Evolutionary conservation across 768 basidiomycete genomes (phyloP).

Genomic region (Fibroporia radiculosa): DNA sequence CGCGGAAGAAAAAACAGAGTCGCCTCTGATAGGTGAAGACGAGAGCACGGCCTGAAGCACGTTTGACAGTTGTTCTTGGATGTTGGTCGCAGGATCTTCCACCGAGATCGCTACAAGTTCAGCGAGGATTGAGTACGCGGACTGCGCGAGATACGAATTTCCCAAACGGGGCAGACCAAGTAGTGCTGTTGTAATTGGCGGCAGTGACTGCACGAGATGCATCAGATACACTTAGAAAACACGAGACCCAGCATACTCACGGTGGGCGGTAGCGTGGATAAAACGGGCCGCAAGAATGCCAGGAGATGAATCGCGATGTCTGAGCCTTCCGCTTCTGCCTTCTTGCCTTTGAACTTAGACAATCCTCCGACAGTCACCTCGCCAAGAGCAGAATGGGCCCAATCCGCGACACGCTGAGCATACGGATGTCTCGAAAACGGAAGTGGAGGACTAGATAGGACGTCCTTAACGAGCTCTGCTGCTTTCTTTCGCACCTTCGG

Average conservation of each 20-base stretch:
- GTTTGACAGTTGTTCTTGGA: conserved; percentile 46
- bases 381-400: conserved; percentile 58
- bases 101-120: conserved; percentile 59
- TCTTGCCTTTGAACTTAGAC: conserved; percentile 51
- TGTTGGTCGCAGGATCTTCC: conserved; percentile 40
- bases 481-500: conserved; percentile 94
- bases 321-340: conserved; percentile 44
- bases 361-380: conserved; percentile 59
- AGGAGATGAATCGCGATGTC: conserved; percentile 78
- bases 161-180: conserved; percentile 81
- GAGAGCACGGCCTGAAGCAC: conserved; percentile 63
- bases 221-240: conserved; percentile 5
- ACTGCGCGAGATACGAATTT: conserved; percentile 84
- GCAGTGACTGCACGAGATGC: conserved; percentile 49
- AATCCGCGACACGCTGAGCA: conserved; percentile 71
- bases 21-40: conserved; percentile 63
- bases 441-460: conserved; percentile 67
- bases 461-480: conserved; percentile 74
- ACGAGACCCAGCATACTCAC: conserved; percentile 37
- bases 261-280: conserved; percentile 53
- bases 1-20: conserved; percentile 57
- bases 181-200: conserved; percentile 60
- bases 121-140: conserved; percentile 80
- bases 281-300: conserved; percentile 58
- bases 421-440: conserved; percentile 84